These are phyloP conservation scores for Agastache rugosa DNA, from an alignment of 257 asterid species.

Conservation along the genomic window DNA sequence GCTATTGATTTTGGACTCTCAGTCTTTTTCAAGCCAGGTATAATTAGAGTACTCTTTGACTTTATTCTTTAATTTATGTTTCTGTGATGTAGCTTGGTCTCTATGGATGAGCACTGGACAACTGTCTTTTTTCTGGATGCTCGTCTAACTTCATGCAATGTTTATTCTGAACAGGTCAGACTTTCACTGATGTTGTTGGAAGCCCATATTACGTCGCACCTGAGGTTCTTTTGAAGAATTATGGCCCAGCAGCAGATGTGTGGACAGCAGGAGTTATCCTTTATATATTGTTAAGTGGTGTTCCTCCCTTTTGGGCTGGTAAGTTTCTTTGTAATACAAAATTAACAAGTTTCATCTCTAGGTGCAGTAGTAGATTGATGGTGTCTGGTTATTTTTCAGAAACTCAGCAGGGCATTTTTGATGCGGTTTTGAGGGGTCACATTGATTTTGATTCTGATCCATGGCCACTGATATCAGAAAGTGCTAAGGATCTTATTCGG, in stretches of 20 bases:
- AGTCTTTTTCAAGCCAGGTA: slow-evolving; percentile 95
- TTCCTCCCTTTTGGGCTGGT: slow-evolving; percentile 99
- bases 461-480: slow-evolving; percentile 53
- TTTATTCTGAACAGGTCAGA: slow-evolving; percentile 66
- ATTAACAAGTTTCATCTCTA: background rate
- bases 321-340: slow-evolving; percentile 29
- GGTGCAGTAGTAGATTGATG: slow-evolving; percentile 23
- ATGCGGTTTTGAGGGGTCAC: slow-evolving; percentile 49
- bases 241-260: slow-evolving; percentile 95
- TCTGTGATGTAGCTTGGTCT: slow-evolving; percentile 21
- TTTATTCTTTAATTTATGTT: slow-evolving; percentile 2
- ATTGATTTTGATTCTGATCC: slow-evolving; percentile 55
- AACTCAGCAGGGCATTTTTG: slow-evolving; percentile 51
- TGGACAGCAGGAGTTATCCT: slow-evolving; percentile 99
- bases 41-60: background rate
- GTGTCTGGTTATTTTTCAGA: slow-evolving; percentile 48
- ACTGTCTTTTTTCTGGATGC: background rate
- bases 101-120: background rate
- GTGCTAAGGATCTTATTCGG: slow-evolving; percentile 50
- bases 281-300: slow-evolving; percentile 91
- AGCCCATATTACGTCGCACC: slow-evolving; percentile 99
- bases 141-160: slow-evolving; percentile 24
- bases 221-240: slow-evolving; percentile 90
- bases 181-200: slow-evolving; percentile 93
- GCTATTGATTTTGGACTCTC: slow-evolving; percentile 99